Conservation (phyloP, 2,329 filamentous ascomycete genomes). For the Trichoderma sp. region DNA sequence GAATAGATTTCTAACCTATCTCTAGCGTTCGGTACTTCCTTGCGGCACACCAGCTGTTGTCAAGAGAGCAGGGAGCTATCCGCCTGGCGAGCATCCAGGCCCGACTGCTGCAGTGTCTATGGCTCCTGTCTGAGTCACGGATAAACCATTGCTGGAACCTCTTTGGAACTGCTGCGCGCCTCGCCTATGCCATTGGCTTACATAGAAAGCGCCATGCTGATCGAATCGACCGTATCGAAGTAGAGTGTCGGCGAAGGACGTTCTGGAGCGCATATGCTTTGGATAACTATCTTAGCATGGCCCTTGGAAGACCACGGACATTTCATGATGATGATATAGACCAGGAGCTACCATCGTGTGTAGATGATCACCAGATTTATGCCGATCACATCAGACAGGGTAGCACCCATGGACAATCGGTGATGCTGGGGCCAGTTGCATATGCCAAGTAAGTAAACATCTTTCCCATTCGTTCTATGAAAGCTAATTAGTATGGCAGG, state of each 20-base stretch:
- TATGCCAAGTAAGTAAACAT: constrained; percentile 5
- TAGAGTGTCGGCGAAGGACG: constrained; percentile 7
- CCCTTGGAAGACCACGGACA: constrained; percentile 2
- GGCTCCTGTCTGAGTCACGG: constrained; percentile 10
- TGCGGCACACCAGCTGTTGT: constrained; percentile 2
- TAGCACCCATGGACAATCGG: constrained; percentile 7
- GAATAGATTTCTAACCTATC: not conserved
- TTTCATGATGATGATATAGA: constrained; percentile 16
- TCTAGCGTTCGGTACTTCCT: constrained; percentile 6
- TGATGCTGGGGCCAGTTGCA: constrained; percentile 1
- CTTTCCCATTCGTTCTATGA: no score
- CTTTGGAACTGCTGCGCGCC: constrained; percentile 12
- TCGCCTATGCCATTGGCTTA: constrained; percentile 11
- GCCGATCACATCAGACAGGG: constrained; percentile 5
- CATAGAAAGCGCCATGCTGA: constrained; percentile 13
- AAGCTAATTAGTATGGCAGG: not conserved
- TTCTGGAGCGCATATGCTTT: constrained; percentile 14
- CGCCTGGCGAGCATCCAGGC: constrained; percentile 8
- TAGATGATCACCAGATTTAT: constrained; percentile 8
- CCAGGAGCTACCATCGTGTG: constrained; percentile 4
- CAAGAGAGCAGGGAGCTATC: constrained; percentile 9
- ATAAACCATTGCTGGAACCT: constrained; percentile 18
- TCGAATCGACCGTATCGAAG: constrained; percentile 9
- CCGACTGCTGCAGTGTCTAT: constrained; percentile 8
- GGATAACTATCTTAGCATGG: constrained; percentile 15